Percentiles rank a stretch among this genome's conserved stretches.
Evolutionary conservation across 1,284 basidiomycete genomes (phyloP).

Genomic region (Cryptococcus neoformans): DNA sequence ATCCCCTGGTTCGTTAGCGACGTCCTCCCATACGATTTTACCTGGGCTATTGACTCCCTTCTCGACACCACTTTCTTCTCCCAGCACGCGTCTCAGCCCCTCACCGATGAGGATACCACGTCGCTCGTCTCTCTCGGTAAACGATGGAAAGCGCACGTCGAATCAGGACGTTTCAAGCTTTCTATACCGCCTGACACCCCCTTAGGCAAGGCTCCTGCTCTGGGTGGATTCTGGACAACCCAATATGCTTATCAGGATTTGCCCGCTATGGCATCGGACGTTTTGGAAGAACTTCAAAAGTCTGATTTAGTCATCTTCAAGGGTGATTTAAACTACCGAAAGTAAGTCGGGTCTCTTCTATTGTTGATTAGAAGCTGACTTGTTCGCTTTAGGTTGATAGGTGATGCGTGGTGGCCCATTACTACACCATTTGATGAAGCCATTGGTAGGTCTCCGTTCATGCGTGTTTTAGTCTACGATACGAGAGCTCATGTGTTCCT

Average conservation of each 20-base stretch:
- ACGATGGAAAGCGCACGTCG: conserved; percentile 72
- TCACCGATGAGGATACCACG: conserved; percentile 27
- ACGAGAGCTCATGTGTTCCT: conserved; percentile 1
- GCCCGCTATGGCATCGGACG: conserved; percentile 58
- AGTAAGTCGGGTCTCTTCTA: conserved; percentile 53
- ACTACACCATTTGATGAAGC: conserved; percentile 75
- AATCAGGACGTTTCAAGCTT: conserved; percentile 67
- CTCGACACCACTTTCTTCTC: conserved; percentile 57
- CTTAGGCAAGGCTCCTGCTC: conserved; percentile 55
- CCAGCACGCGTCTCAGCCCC: conserved; percentile 54
- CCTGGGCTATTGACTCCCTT: conserved; percentile 53
- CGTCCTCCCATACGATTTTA: conserved; percentile 76
- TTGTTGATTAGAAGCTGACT: neutral
- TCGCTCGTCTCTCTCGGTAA: conserved; percentile 60
- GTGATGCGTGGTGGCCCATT: conserved; percentile 83
- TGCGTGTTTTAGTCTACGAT: conserved; percentile 3
- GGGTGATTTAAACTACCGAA: conserved; percentile 89
- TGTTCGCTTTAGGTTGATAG: conserved; percentile 63
- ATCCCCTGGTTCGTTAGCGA: conserved; percentile 89
- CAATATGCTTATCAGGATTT: conserved; percentile 81
- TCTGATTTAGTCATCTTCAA: conserved; percentile 90
- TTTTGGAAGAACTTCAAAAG: conserved; percentile 60
- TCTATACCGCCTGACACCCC: conserved; percentile 64
- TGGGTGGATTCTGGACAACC: conserved; percentile 76
- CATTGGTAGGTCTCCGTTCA: conserved; percentile 56